Base-by-base conservation (phyloP, 2,329 filamentous ascomycete species). In the Calycina marina region DNA sequence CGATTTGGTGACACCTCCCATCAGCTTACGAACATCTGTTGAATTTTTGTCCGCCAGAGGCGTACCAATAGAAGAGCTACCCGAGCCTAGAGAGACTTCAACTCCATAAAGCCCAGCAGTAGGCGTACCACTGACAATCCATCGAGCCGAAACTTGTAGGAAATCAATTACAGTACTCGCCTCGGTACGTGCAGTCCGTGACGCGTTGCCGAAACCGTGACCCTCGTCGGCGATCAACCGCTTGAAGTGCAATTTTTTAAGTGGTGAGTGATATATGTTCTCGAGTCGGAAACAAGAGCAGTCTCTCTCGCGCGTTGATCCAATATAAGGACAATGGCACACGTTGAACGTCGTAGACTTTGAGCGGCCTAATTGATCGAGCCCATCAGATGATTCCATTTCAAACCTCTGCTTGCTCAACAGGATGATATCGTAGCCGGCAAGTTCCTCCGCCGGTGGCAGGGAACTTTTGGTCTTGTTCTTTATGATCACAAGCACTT, bases 171-270 rank as follows among this genome's bases (percentile, higher is more conserved):
- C 60, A 2, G 59, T 49, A 13, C 70, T 57, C 4, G 73, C 46
- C 25, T 67, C 62, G 27, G 72, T 83, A 43, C 63, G 71, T 31
- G 60, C 61, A 6, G 60, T 59, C 4, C 56, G 53, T 2, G 56
- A 66, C 1, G 69, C 69, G 22, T 80, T 77, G 0, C 83, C 82
- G 37, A 93, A 75, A 37, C 70, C 79, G 51, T 94, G 85, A 0
- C 88, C 88, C 61, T 94, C 88, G 42, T 96, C 88, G 12, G 93
- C 78, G 28, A 96, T 86, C 28, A 92, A 76, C 2, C 88, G 69
- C 46, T 93, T 77, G 67, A 88, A 93, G 44, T 83, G 84, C 3
- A 94, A 55, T 5, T 69, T 56, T 24, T 72, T 72, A 12, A 94
- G 55, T 0, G 78, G 69, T 2, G 73, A 80, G 6, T 65, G 51